Base-by-base conservation (phyloP, 2,329 filamentous ascomycete genomes). In the Tolypocladium ovalisporum region DNA sequence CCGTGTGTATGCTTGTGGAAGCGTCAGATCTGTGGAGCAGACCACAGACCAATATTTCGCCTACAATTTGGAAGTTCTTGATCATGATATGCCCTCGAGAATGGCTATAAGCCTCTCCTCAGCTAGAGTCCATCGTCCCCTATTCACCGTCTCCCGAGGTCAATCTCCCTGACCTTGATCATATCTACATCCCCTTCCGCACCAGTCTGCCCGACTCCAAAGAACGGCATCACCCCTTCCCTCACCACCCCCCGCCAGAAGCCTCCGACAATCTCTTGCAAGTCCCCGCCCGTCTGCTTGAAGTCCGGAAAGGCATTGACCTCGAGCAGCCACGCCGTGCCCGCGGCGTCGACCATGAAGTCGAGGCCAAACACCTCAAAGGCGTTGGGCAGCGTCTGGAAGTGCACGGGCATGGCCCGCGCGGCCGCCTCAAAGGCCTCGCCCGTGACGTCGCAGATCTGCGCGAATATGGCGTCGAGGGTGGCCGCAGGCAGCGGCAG, bases 261-360 rank as follows among this genome's bases (percentile, higher is more conserved):
- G 9, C 85, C 87, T 24, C 77, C 81, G 29, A 99, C 86, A 44
- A 97, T 72, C 0, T 75, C 81, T 67, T 80, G 83, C 62, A 96
- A 72, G 57, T 88, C 86, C 0, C 90, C 91, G 10, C 94, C 94
- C 19, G 91, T 96, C 81, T 97, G 93, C 67, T 82, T 85, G 68
- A 97, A 97, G 74, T 99, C 94, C 12, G 94, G 94, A 73, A 96
- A 99, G 0, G 93, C 90, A 75, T 99, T 99, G 36, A 96, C 83
- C 75, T 99, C 94, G 57, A 99, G 75, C 66, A 99, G 70, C 84
- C 86, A 97, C 4, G 84, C 82, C 4, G 67, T 78, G 0, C 84
- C 86, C 10, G 70, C 66, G 0, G 69, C 78, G 66, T 91, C 89
- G 12, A 97, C 85, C 66, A 99, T 71, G 68, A 94, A 99, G 70